Conservation (phyloP, 1,284 basidiomycete genomes). For the Moniliophthora roreri region DNA sequence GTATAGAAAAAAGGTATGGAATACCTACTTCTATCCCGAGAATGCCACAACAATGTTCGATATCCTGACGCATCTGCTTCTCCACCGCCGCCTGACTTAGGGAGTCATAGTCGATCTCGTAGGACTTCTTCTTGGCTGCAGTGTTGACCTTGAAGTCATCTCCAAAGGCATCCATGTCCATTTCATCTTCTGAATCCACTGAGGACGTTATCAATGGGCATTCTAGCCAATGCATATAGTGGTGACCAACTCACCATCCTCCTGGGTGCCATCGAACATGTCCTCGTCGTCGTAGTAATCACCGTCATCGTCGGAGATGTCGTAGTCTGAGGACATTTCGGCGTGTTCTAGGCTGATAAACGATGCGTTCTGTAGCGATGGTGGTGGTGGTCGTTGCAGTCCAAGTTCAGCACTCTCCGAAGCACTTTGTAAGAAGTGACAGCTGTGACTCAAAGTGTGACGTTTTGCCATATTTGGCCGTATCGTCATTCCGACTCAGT, state of each 20-base stretch:
- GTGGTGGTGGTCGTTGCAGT: neutral
- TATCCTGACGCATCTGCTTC: conserved; percentile 73
- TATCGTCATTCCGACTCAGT: no score
- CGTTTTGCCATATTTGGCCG: no score
- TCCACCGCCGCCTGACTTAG: conserved; percentile 75
- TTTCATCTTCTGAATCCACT: conserved; percentile 46
- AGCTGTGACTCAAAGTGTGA: neutral
- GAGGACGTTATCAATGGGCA: conserved; percentile 1
- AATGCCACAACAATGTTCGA: conserved; percentile 83
- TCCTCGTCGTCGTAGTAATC: conserved; percentile 72
- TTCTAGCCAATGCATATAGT: neutral
- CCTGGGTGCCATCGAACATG: conserved; percentile 58
- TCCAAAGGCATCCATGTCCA: conserved; percentile 61
- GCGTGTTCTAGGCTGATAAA: neutral
- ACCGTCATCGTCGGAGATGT: conserved; percentile 67
- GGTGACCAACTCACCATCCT: conserved; percentile 38
- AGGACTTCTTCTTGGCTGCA: conserved; percentile 65
- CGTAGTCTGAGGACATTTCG: conserved; percentile 72
- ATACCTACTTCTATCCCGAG: conserved; percentile 81
- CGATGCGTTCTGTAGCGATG: neutral
- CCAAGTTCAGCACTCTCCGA: neutral
- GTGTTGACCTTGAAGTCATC: conserved; percentile 60
- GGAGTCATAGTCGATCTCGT: conserved; percentile 78
- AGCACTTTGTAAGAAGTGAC: neutral
- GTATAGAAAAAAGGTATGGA: conserved; percentile 17